These are phyloP conservation scores for Coemansia sp. DNA, from an alignment of 192 early-diverging fungal genomes.

Conservation along the genomic window DNA sequence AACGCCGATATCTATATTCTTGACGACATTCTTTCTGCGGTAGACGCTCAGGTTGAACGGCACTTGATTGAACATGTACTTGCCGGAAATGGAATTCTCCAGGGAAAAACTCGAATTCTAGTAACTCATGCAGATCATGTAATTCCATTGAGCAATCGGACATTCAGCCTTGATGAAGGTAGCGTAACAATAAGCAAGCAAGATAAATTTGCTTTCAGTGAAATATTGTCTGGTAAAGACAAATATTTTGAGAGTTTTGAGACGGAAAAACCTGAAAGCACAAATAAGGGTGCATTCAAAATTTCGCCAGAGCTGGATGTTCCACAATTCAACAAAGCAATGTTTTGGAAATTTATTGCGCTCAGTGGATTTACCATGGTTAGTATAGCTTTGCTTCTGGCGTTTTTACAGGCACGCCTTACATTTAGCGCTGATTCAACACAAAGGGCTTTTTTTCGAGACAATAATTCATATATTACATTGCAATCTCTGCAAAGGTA, in stretches of 20 bases:
- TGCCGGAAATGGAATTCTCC: conserved; percentile 10
- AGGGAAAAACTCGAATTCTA: conserved; percentile 10
- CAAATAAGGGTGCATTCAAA: neutral
- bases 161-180: conserved; percentile 12
- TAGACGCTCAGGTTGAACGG: conserved; percentile 28
- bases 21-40: conserved; percentile 27
- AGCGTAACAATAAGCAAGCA: neutral
- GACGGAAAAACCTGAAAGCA: neutral
- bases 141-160: conserved; percentile 19
- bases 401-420: conserved; percentile 1
- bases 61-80: conserved; percentile 26
- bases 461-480: neutral
- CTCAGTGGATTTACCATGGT: conserved; percentile 10
- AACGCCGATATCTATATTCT: conserved; percentile 53
- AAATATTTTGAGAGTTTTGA: neutral
- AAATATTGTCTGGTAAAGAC: neutral
- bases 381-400: neutral
- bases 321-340: neutral
- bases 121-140: conserved; percentile 30
- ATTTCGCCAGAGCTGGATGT: conserved; percentile 8
- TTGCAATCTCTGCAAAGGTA: neutral
- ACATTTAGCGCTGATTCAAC: neutral
- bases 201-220: neutral
- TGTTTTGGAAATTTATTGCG: conserved; percentile 7
- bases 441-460: neutral